phyloP scores from a whole-genome alignment of 108 stramenopile genomes.

The Pseudonitzschia multiseries region DNA sequence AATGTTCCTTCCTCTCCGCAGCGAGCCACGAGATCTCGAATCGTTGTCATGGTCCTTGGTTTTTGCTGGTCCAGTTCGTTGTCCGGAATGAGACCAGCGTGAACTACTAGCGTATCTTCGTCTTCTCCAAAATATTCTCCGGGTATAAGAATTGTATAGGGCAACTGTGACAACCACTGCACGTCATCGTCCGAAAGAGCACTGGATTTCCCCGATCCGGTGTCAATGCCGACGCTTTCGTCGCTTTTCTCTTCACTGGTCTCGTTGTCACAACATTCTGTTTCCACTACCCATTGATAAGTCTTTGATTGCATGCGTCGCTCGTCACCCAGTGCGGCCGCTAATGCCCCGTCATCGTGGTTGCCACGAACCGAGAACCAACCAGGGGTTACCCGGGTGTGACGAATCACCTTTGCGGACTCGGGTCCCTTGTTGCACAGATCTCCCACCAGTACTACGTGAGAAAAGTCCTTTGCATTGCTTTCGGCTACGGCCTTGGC shows the following conservation, averaged over 20 bases:
- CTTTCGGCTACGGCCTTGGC: conserved; percentile 54
- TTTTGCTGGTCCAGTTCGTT: conserved; percentile 42
- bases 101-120: conserved; percentile 59
- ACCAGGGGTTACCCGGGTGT: conserved; percentile 44
- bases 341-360: conserved; percentile 82
- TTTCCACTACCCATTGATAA: conserved; percentile 50
- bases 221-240: not conserved
- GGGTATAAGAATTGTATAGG: conserved; percentile 68
- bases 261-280: not conserved
- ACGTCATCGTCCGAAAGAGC: conserved; percentile 64
- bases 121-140: conserved; percentile 18
- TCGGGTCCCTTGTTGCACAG: conserved; percentile 90
- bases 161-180: conserved; percentile 68
- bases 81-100: conserved; percentile 67
- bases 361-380: conserved; percentile 85
- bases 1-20: conserved; percentile 6
- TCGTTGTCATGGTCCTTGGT: conserved; percentile 52
- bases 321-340: conserved; percentile 66
- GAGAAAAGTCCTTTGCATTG: conserved; percentile 38
- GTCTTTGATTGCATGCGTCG: conserved; percentile 34
- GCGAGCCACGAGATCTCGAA: conserved; percentile 40
- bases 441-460: conserved; percentile 87
- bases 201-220: not conserved
- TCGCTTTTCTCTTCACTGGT: not conserved
- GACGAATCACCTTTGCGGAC: conserved; percentile 69